phyloP scores from a whole-genome alignment of 371 early-diverging fungal species.

The Circinella umbellata region DNA sequence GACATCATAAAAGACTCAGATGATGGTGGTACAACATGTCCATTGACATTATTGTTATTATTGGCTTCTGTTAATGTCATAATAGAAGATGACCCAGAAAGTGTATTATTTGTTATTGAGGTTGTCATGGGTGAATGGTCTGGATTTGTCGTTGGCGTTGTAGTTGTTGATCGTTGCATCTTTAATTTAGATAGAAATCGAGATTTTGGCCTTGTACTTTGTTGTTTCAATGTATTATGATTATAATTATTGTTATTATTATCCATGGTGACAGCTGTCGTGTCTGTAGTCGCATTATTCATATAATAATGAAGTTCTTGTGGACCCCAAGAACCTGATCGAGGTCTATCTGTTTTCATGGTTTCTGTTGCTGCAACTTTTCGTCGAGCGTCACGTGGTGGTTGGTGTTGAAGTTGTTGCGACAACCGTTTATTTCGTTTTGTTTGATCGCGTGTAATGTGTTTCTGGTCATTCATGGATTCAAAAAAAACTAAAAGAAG shows the following conservation, averaged over 20 bases:
- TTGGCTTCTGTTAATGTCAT: neutral
- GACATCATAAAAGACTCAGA: neutral
- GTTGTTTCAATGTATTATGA: neutral
- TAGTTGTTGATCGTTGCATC: slow-evolving; percentile 3
- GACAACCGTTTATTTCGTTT: neutral
- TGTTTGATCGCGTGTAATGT: neutral
- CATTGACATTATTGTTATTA: neutral
- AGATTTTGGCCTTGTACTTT: neutral
- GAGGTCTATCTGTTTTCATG: slow-evolving; percentile 14
- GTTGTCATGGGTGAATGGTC: neutral
- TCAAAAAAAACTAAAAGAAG: neutral
- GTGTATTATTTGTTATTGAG: too few relatives aligned
- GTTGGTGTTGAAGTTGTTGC: neutral
- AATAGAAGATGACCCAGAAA: neutral
- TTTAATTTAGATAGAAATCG: slow-evolving; percentile 8
- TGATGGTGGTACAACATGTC: slow-evolving; percentile 1
- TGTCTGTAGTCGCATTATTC: neutral
- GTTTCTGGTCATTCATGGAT: neutral
- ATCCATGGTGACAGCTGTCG: neutral
- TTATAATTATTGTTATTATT: neutral
- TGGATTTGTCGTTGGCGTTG: neutral
- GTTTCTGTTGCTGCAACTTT: neutral
- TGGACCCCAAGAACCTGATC: slow-evolving; percentile 18
- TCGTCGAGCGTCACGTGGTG: neutral
- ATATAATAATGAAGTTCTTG: slow-evolving; percentile 11